Evolutionary conservation across 176 grass and related monocot species (phyloP).

Genomic region (Avena eriantha): DNA sequence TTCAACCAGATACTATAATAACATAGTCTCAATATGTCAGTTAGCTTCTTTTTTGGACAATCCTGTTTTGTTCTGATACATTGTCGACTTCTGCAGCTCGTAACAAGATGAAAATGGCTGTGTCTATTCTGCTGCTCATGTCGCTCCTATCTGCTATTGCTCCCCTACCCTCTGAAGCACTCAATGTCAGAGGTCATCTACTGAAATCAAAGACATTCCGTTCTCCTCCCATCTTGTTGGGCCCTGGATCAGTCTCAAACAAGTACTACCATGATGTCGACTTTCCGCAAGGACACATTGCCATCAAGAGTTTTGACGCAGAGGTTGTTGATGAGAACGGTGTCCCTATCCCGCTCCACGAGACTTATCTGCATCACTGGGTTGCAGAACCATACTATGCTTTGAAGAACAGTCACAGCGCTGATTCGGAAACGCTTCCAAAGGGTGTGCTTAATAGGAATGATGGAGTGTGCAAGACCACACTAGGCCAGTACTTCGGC

Average conservation of each 20-base stretch:
- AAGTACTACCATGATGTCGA: constrained; percentile 56
- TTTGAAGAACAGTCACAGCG: neutral
- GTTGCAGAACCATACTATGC: constrained; percentile 57
- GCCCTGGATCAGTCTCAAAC: constrained; percentile 73
- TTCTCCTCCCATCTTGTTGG: constrained; percentile 62
- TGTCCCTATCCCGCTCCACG: constrained; percentile 66
- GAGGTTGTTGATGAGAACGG: constrained; percentile 79
- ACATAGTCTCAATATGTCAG: too few species aligned
- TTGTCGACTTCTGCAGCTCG: neutral
- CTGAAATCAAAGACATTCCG: constrained; percentile 65
- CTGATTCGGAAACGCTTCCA: neutral
- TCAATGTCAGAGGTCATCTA: constrained; percentile 38
- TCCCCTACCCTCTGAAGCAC: constrained; percentile 12
- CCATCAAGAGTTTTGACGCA: constrained; percentile 77
- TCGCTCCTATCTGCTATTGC: neutral
- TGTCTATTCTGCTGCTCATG: neutral
- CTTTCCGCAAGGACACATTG: constrained; percentile 78
- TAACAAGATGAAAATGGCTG: neutral
- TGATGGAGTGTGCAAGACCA: constrained; percentile 62
- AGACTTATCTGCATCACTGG: constrained; percentile 97
- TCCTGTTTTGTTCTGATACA: neutral
- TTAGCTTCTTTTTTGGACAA: neutral
- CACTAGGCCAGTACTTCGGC: constrained; percentile 70
- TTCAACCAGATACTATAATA: neutral
- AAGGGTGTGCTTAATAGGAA: constrained; percentile 44